Base-by-base conservation (phyloP, 139 green algal species). In the Bryopsis sp. region DNA sequence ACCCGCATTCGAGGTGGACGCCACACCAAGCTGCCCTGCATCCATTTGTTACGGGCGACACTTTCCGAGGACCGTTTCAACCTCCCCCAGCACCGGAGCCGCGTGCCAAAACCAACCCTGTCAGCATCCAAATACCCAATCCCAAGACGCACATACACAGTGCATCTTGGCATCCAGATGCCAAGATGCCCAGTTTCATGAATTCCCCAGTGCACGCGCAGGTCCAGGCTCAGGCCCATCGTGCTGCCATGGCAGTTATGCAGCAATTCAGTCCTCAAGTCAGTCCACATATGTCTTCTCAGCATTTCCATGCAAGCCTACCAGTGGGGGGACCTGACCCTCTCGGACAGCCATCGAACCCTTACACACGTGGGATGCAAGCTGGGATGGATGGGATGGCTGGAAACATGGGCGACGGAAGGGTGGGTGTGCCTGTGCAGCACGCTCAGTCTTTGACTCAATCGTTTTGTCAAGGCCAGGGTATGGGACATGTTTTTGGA, bases 11-110 rank as follows among this genome's bases (percentile, higher is more conserved):
- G 1, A 78, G 78, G 28, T 93, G 86, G 86, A 91, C 83, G 2
- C 84, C 86, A 0, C 74, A 81, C 2, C 91, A 97, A 77, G 92
- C 92, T 2, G 62, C 81, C 15, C 68, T 74, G 59, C 92, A 97
- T 78, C 91, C 91, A 39, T 97, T 97, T 78, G 81, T 97, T 61
- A 93, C 85, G 1, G 84, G 79, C 34, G 79, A 81, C 64, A 61
- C 76, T n/a, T 93, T 92, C 70, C 76, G 48, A 1, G 85, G 83
- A 6, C 84, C 87, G 28, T 94, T 84, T 70, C 76, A 85, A 75
- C 89, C 90, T 29, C 71, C 65, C 33, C 73, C 81, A 1, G 4
- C 47, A 26, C 24, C 29, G 48, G 7, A n/a, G 8, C 4, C 29
- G 8, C 58, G 48, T 57, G 15, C 67, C 47, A 46, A 61, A 59